Percentiles rank a stretch among this genome's conserved stretches.
Conservation (phyloP, 192 early-diverging fungal genomes). For the Mortierella antarctica region DNA sequence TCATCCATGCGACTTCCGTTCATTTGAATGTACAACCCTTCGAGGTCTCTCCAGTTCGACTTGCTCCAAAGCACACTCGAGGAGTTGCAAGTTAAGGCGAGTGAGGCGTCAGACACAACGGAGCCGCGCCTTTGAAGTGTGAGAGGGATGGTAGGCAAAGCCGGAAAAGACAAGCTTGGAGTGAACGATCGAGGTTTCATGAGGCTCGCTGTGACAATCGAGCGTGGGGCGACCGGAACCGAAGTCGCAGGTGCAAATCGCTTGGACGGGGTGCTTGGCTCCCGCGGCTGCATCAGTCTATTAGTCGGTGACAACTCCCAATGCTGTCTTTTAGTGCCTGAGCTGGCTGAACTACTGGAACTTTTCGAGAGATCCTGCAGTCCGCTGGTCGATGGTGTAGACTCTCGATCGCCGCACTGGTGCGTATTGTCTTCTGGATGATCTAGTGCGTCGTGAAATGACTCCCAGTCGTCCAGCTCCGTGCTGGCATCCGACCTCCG, state of each 20-base stretch:
- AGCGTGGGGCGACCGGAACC: not conserved
- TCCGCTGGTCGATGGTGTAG: not conserved
- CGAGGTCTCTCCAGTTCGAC: slow-evolving; percentile 31
- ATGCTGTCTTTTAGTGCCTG: slow-evolving; percentile 3
- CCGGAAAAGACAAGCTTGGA: not conserved
- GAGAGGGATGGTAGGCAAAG: not conserved
- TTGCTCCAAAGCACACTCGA: slow-evolving; percentile 14
- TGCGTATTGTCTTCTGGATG: not conserved
- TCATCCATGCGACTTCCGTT: slow-evolving; percentile 19
- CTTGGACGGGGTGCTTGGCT: slow-evolving; percentile 1
- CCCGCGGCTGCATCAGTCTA: slow-evolving; percentile 5
- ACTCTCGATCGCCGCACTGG: not conserved
- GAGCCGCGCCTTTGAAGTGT: slow-evolving; percentile 1
- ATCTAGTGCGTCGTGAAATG: slow-evolving; percentile 35
- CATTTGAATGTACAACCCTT: slow-evolving; percentile 17
- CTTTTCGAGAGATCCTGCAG: not conserved
- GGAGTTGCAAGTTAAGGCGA: not conserved
- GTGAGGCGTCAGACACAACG: not conserved
- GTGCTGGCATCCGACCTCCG: not conserved
- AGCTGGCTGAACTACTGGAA: not conserved
- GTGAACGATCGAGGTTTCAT: slow-evolving; percentile 20
- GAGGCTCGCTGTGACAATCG: not conserved
- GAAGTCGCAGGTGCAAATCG: slow-evolving; percentile 6
- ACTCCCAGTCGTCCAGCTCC: slow-evolving; percentile 10
- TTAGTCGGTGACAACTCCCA: slow-evolving; percentile 6